These are phyloP conservation scores for Nicotiana paniculata DNA, from an alignment of 257 asterid species.

Conservation along the genomic window DNA sequence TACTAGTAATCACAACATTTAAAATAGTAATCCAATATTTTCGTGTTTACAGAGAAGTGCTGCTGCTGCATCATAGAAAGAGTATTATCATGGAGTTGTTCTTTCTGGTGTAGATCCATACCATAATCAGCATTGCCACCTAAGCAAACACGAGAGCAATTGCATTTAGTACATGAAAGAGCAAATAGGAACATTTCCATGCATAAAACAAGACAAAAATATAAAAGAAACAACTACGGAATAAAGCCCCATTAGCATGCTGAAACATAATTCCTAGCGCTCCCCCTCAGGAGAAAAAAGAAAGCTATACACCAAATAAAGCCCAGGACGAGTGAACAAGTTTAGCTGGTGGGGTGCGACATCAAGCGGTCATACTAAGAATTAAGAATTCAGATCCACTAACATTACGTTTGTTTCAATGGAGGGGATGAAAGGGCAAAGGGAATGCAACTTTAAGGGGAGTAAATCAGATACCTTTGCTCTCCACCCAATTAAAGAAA, in stretches of 20 bases:
- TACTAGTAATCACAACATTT: not conserved
- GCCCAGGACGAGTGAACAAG: not conserved
- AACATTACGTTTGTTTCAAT: not conserved
- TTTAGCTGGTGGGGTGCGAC: not conserved
- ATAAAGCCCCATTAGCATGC: not conserved
- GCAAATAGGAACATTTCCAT: not conserved
- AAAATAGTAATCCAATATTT: not conserved
- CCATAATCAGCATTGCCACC: constrained; percentile 84
- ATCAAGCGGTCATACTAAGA: not conserved
- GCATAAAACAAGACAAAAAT: not conserved
- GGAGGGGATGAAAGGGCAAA: too few relatives aligned
- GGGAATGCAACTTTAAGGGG: too few relatives aligned
- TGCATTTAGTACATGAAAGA: not conserved
- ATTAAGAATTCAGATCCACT: not conserved
- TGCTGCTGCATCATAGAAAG: constrained; percentile 93
- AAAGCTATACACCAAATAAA: not conserved
- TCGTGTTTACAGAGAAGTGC: constrained; percentile 64
- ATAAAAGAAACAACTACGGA: not conserved
- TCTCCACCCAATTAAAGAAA: not conserved
- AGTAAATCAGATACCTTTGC: too few relatives aligned
- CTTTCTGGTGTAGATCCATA: constrained; percentile 89
- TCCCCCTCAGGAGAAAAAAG: not conserved
- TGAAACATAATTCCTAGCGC: not conserved
- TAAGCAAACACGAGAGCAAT: constrained; percentile 22
- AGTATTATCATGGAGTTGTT: constrained; percentile 69